Base-by-base conservation (phyloP, 179 eudicot species). In the Amaranthus tricolor region DNA sequence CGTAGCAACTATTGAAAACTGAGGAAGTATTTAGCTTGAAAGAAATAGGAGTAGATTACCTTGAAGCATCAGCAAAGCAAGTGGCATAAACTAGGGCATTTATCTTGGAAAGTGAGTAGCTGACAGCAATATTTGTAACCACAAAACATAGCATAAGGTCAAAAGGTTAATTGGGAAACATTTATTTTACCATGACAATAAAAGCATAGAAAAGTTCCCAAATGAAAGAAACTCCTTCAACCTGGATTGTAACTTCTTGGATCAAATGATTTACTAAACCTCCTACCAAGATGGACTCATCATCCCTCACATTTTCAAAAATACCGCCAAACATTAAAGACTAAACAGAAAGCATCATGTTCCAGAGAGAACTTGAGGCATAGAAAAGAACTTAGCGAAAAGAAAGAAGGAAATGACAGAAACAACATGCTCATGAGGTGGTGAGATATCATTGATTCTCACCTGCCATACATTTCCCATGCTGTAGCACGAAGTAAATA, bases 401-500 rank as follows among this genome's bases (percentile, higher is more conserved):
- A 51, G 67, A 58, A 49, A 9, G 19, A 9, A 21, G 47, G 16
- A 19, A 14, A 52, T 21, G 3, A 14, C 10, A 8, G 5, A 44
- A 16, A 50, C 12, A 62, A 69, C 53, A 57, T 17, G 49, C 21
- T 24, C 11, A 7, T 10, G 20, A 20, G 17, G 61, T 19, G 15
- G 54, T 64, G 76, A 62, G 62, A 44, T 66, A 56, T 64, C 53
- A 58, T 69, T 43, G 52, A 59, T 70, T n/a, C 65, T 86, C 70
- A 95, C 99, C 99, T 95, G 82, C 99, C 99, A 82, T 89, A 93
- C 59, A 85, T 79, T 86, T 93, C 99, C 98, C 99, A 95, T 12
- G 96, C 83, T 75, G 92, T 89, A 65, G 97, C 91, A 67, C 96
- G 97, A 52, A 89, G 86, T 78, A 95, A 78, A 74, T 83, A 91